Base-by-base conservation (phyloP, 192 early-diverging fungal genomes). In the Rhizophagus clarus region DNA sequence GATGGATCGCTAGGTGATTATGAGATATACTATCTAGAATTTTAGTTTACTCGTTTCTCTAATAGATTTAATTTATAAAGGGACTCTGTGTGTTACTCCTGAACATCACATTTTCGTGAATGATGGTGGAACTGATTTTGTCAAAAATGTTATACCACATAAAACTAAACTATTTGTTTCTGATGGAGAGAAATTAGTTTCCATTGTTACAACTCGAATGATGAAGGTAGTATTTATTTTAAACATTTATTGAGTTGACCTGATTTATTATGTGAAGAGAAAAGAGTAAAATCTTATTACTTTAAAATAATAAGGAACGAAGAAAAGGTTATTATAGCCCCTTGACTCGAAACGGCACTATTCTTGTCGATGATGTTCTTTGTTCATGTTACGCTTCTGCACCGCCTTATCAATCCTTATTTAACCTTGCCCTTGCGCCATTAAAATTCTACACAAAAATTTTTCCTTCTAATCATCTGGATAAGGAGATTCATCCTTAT, bases 401-500 rank as follows among this genome's bases (percentile, higher is more conserved):
- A 2, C 67, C 67, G 12, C 67, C 34, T 11, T 69, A n/a, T 12
- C 67, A 69, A 69, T 14, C 12, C 28, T 69, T 69, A 14, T 11
- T 69, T 2, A 37, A 69, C 20, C 10, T 69, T n/a, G 67, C 31
- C 24, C 12, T 69, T 22, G 67, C 31, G 40, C 67, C 67, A 40
- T 29, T 69, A 12, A n/a, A 6, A 69, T 12, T 69, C 9, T 69
- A 29, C 8, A 69, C 67, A 29, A 69, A 69, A 69, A 29, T 69
- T 2, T 69, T 69, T 69, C 67, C 67, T 17, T 69, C 67, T 69
- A 69, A n/a, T 0, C 12, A 69, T 22, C 12, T n/a, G 10, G 24
- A 34, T 0, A 69, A 69, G 28, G 67, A 69, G 12, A n/a, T 69
- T 17, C 67, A 69, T 29, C 67, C 67, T 29, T 69, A 69, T 32